phyloP scores from a whole-genome alignment of 2,329 filamentous ascomycete genomes.

The Fusarium clavum region DNA sequence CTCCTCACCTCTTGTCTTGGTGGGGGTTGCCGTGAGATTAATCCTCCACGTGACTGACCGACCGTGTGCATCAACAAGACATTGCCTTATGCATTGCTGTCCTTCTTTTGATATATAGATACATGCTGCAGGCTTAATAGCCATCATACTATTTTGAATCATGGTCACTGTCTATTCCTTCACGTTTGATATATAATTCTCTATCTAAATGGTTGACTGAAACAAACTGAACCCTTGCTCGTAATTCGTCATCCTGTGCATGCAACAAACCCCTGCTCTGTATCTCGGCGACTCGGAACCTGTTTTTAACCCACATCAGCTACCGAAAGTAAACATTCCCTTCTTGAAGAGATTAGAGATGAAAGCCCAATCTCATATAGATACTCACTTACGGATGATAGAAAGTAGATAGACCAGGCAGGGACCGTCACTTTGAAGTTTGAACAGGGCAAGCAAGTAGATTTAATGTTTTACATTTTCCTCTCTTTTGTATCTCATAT shows the following conservation, averaged over 20 bases:
- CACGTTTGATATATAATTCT: background rate
- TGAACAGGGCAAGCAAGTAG: background rate
- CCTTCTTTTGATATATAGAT: background rate
- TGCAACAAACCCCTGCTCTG: constrained; percentile 20
- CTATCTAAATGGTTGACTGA: background rate
- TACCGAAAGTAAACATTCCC: background rate
- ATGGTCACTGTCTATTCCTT: background rate
- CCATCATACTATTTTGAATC: background rate
- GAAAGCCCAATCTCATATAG: background rate
- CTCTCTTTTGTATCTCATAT: constrained; percentile 34
- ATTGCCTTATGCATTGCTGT: background rate
- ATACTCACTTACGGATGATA: background rate
- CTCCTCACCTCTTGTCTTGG: constrained; percentile 41
- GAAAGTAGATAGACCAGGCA: background rate
- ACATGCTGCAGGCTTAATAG: background rate
- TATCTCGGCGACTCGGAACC: constrained; percentile 11
- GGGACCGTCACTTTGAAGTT: background rate
- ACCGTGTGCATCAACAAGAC: constrained; percentile 35
- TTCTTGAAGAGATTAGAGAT: background rate
- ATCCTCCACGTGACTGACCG: constrained; percentile 48
- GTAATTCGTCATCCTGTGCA: constrained; percentile 22
- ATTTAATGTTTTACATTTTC: constrained; percentile 26
- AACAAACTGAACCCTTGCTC: constrained; percentile 1
- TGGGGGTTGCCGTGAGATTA: constrained; percentile 51
- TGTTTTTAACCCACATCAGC: constrained; percentile 7